These are phyloP conservation scores for Strobilomyces confusus DNA, from an alignment of 768 basidiomycete species.

Conservation along the genomic window DNA sequence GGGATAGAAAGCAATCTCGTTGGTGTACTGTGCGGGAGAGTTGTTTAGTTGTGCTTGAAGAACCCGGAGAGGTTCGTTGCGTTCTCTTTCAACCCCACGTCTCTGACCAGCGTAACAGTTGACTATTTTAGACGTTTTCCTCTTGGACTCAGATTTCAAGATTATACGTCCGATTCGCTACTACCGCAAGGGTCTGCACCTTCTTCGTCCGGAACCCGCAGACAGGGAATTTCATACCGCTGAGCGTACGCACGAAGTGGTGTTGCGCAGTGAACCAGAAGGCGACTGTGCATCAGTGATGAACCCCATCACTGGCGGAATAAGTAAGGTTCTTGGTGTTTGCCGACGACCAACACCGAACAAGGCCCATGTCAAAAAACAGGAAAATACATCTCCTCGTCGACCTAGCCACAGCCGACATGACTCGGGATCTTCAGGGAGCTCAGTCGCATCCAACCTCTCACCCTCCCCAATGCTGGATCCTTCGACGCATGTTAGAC, in stretches of 20 bases:
- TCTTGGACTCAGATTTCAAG: slow-evolving; percentile 83
- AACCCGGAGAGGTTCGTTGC: slow-evolving; percentile 72
- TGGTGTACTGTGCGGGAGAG: slow-evolving; percentile 95
- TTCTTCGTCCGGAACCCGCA: slow-evolving; percentile 44
- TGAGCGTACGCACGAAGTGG: slow-evolving; percentile 17
- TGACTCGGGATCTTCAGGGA: slow-evolving; percentile 29
- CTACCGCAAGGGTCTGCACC: slow-evolving; percentile 78
- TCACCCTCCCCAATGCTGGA: slow-evolving; percentile 64
- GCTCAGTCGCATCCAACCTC: slow-evolving; percentile 35
- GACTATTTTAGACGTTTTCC: slow-evolving; percentile 90
- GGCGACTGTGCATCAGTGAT: slow-evolving; percentile 39
- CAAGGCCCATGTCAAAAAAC: slow-evolving; percentile 4
- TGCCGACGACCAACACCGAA: slow-evolving; percentile 20
- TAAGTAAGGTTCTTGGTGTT: slow-evolving; percentile 45
- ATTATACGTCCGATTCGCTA: slow-evolving; percentile 89
- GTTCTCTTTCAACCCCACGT: neutral
- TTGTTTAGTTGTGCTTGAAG: slow-evolving; percentile 82
- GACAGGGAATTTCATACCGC: slow-evolving; percentile 24
- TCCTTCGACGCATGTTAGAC: slow-evolving; percentile 73
- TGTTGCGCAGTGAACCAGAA: slow-evolving; percentile 23
- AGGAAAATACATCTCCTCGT: neutral
- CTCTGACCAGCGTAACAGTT: slow-evolving; percentile 41
- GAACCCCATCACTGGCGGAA: slow-evolving; percentile 43
- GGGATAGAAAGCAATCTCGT: slow-evolving; percentile 57
- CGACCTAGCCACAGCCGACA: slow-evolving; percentile 5